These are phyloP conservation scores for Limnomonas spitsbergensis DNA, from an alignment of 139 green algal species.

Conservation along the genomic window DNA sequence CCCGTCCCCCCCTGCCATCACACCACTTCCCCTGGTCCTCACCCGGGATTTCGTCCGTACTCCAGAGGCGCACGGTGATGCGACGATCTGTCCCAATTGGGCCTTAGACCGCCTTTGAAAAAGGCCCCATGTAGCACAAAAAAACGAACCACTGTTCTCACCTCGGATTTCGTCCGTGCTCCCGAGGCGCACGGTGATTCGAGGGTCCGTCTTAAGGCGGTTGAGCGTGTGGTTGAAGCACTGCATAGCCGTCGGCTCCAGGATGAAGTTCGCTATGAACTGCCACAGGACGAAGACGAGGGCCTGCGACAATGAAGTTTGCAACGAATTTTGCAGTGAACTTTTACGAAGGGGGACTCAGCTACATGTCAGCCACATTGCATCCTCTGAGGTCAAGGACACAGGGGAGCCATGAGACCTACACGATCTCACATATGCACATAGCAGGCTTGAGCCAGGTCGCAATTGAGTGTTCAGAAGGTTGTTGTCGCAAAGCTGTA, in stretches of 20 bases:
- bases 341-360: too few species aligned
- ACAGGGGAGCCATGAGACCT: too few species aligned
- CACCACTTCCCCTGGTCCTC: too few species aligned
- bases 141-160: conserved; percentile 20
- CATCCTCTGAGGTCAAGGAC: too few species aligned
- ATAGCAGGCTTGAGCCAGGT: background rate
- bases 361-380: too few species aligned
- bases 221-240: conserved; percentile 85
- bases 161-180: conserved; percentile 51
- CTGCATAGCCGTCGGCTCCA: conserved; percentile 83
- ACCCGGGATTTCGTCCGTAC: conserved; percentile 53
- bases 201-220: conserved; percentile 77
- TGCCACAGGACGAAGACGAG: conserved; percentile 56
- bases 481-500: too few species aligned
- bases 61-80: conserved; percentile 74
- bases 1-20: too few species aligned
- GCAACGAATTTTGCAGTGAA: background rate
- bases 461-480: too few species aligned
- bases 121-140: too few species aligned
- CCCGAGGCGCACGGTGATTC: conserved; percentile 77
- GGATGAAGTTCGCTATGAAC: conserved; percentile 51
- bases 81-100: conserved; percentile 64
- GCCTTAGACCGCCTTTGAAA: too few species aligned
- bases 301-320: conserved; percentile 26
- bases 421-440: background rate